Conservation (phyloP, 495 filamentous ascomycete species). For the Penicillium macrosclerotiorum region DNA sequence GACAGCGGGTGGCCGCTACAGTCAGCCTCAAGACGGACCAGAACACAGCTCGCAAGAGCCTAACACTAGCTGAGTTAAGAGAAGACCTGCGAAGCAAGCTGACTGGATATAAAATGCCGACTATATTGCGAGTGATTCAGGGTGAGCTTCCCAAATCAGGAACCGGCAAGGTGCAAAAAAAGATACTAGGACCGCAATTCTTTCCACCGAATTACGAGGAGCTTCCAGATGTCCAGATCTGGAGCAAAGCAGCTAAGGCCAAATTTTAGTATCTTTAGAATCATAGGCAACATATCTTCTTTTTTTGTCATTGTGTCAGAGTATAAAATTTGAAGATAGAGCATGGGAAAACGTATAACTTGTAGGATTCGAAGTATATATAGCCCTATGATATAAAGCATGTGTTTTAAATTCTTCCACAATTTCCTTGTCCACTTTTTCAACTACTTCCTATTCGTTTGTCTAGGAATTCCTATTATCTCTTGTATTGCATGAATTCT, state of each 20-base stretch:
- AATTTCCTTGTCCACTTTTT: no score
- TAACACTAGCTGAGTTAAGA: conserved; percentile 39
- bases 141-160: conserved; percentile 48
- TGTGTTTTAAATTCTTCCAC: no score
- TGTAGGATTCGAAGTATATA: no score
- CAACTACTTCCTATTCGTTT: no score
- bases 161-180: conserved; percentile 52
- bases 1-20: conserved; percentile 50
- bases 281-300: background rate
- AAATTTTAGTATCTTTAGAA: conserved; percentile 11
- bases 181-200: conserved; percentile 43
- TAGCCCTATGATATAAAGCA: no score
- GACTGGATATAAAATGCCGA: conserved; percentile 49
- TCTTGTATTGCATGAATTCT: no score
- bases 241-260: conserved; percentile 21
- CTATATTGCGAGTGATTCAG: conserved; percentile 40
- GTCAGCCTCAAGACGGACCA: conserved; percentile 33
- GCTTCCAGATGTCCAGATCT: conserved; percentile 39
- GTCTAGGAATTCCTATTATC: no score
- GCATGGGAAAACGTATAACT: no score
- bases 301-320: background rate
- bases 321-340: no score
- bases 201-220: conserved; percentile 38
- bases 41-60: conserved; percentile 10
- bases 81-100: conserved; percentile 37